phyloP scores from a whole-genome alignment of 345 rosid species.

The Arabidopsis arenosa region DNA sequence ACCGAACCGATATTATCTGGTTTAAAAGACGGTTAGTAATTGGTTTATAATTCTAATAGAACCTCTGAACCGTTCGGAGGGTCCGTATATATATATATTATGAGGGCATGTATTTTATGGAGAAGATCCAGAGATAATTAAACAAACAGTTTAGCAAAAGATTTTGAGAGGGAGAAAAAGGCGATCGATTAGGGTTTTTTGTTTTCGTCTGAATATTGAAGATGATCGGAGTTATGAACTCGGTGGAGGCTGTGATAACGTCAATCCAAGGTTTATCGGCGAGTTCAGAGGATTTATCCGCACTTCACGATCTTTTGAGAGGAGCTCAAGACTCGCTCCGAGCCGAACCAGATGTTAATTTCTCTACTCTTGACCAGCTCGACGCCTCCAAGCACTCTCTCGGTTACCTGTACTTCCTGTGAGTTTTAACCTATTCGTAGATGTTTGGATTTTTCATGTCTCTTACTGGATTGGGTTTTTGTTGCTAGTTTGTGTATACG shows the following conservation, averaged over 20 bases:
- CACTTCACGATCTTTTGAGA: slow-evolving; percentile 58
- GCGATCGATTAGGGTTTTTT: slow-evolving; percentile 47
- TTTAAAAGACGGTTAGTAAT: not conserved
- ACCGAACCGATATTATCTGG: not conserved
- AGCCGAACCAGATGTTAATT: slow-evolving; percentile 48
- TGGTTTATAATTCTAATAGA: slow-evolving; percentile 14
- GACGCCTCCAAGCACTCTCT: slow-evolving; percentile 73
- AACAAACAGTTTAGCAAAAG: not conserved
- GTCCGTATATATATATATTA: not conserved
- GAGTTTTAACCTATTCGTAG: slow-evolving; percentile 26
- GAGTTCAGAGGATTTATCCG: slow-evolving; percentile 53
- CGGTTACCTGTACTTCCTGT: slow-evolving; percentile 78
- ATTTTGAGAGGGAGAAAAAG: slow-evolving; percentile 40
- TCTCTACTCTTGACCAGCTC: slow-evolving; percentile 67
- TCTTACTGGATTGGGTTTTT: slow-evolving; percentile 3
- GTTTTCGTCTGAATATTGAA: not conserved
- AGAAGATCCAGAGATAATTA: slow-evolving; percentile 31
- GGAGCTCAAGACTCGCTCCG: slow-evolving; percentile 62
- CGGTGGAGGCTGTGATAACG: slow-evolving; percentile 56
- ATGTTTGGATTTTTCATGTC: slow-evolving; percentile 13
- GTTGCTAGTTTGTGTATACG: not conserved
- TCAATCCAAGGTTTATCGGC: slow-evolving; percentile 72
- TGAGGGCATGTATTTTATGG: not conserved
- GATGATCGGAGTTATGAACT: slow-evolving; percentile 45
- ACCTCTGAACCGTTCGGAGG: not conserved